These are phyloP conservation scores for Cercospora sp. DNA, from an alignment of 2,329 filamentous ascomycete genomes.

Conservation along the genomic window DNA sequence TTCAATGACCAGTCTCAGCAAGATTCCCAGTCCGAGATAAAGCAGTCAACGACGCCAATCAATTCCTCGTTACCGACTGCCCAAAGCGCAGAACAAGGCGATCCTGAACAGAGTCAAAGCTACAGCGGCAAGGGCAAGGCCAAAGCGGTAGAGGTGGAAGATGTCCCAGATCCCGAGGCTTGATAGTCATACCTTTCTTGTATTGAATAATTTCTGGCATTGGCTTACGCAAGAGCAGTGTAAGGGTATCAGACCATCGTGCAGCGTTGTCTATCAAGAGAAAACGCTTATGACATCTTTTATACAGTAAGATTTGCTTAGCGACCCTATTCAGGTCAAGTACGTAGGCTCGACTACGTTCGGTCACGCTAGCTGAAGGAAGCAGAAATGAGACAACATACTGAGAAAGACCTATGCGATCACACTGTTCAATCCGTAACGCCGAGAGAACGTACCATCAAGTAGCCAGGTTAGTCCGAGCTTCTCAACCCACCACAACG, in stretches of 20 bases:
- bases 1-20: conserved; percentile 17
- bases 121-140: conserved; percentile 39
- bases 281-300: background rate
- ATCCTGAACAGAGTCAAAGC: conserved; percentile 8
- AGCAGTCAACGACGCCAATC: background rate
- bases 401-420: no score
- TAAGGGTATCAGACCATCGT: background rate
- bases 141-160: conserved; percentile 45
- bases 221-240: background rate
- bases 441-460: no score
- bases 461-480: no score
- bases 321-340: no score
- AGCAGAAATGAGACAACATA: no score
- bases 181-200: background rate
- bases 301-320: no score
- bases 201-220: background rate
- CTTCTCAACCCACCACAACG: no score
- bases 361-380: no score
- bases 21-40: background rate
- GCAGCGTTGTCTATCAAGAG: background rate
- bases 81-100: background rate
- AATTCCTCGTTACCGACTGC: background rate
- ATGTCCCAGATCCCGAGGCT: conserved; percentile 36
- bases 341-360: no score
- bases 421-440: no score